Conservation (phyloP, 2,329 filamentous ascomycete species). For the Fusarium tuaranense region DNA sequence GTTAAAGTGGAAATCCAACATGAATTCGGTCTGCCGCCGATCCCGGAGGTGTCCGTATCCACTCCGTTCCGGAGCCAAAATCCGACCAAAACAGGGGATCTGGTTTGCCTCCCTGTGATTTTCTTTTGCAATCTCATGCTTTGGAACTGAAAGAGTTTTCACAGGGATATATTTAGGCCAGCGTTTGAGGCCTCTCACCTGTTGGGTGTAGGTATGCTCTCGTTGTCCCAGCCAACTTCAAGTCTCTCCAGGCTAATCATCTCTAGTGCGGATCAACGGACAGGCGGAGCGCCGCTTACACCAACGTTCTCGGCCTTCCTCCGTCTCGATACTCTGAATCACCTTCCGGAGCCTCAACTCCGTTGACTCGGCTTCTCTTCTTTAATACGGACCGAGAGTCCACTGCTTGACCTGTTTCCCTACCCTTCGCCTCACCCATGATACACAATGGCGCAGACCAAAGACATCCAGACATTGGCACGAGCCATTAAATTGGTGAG, state of each 20-base stretch:
- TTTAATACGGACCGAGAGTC: constrained; percentile 12
- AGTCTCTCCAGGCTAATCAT: background rate
- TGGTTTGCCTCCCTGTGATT: background rate
- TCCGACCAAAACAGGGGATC: background rate
- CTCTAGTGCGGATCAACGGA: constrained; percentile 6
- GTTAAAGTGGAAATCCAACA: constrained; percentile 11
- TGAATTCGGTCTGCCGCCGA: constrained; percentile 26
- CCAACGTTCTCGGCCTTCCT: constrained; percentile 9
- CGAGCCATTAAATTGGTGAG: constrained; percentile 39
- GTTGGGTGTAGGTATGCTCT: background rate
- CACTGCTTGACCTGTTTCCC: constrained; percentile 9
- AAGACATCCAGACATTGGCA: constrained; percentile 28
- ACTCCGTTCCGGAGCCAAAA: constrained; percentile 8
- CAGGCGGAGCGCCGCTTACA: constrained; percentile 16
- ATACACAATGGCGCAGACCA: constrained; percentile 34
- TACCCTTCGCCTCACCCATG: background rate
- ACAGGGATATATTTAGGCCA: background rate
- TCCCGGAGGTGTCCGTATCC: constrained; percentile 28
- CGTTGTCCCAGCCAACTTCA: background rate
- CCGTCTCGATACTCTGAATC: constrained; percentile 8
- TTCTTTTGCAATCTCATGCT: background rate
- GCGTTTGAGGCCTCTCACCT: background rate
- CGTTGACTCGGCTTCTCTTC: constrained; percentile 7
- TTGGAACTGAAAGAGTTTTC: background rate
- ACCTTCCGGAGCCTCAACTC: constrained; percentile 27